Evolutionary conservation across 2,329 filamentous ascomycete species (phyloP), one percentile per base, ranked within the genome.

Genomic region (Talaromyces sp.): DNA sequence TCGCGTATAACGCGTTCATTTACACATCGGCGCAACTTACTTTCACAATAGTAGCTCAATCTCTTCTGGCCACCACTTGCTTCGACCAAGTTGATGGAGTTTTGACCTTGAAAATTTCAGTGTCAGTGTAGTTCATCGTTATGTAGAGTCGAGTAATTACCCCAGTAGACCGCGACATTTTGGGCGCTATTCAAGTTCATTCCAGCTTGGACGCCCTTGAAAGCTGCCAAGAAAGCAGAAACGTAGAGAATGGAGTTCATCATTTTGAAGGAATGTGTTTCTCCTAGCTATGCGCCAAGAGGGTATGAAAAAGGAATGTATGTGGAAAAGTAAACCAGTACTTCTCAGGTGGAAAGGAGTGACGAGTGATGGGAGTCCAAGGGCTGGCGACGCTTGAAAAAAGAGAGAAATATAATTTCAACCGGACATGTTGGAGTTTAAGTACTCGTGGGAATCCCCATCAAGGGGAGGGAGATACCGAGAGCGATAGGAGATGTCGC

Each of bases 121-220:
- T 15, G 31, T 61, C n/a, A 53, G 19, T 27, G 17, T 11, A 11
- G 17, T 13, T 1, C 6, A 7, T 22, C 31, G 13, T 11, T 5
- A 3, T 5, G 1, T 13, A 3, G 10, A 36, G 19, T 56, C 5
- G 34, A 22, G 11, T 56, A 15, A 22, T 58, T 68, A 78, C 76
- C 88, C 88, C 88, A 91, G 74, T 91, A 91, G 1, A 90, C 80
- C 29, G 84, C 87, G 63, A 91, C 72, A 70, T 89, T 90, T 53
- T 75, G 79, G 1, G 72, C 70, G 1, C 81, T 80, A 13, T 72
- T 72, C 3, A 83, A 67, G 67, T 82, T 76, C 69, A 86, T 75
- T 34, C 75, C 77, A 17, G 79, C 80, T 68, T 75, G 70, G 5
- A 71, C 76, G 54, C 70, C 69, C 45, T 73, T 69, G 38, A 79